Percentiles rank a stretch among this genome's conserved stretches.
Conservation (phyloP, 495 filamentous ascomycete genomes). For the Chaetomium cochliodes region DNA sequence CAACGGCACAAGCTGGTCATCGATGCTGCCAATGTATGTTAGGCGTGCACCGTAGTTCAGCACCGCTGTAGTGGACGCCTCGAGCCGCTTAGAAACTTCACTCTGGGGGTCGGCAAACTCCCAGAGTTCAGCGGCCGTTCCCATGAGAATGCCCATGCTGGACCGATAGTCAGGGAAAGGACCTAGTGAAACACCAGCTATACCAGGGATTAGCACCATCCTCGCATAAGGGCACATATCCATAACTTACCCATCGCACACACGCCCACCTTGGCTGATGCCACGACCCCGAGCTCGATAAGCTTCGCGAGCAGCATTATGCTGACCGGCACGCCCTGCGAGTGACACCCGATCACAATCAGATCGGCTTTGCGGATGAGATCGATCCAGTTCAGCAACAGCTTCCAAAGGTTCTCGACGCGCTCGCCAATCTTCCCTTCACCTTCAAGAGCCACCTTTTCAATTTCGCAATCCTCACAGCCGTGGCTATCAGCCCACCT, state of each 20-base stretch:
- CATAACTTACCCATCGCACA: constrained; percentile 70
- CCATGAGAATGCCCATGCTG: constrained; percentile 70
- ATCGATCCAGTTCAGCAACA: constrained; percentile 92
- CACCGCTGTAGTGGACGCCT: constrained; percentile 66
- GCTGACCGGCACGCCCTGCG: constrained; percentile 90
- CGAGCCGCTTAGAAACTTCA: constrained; percentile 77
- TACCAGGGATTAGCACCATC: constrained; percentile 11
- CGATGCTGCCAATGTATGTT: constrained; percentile 85
- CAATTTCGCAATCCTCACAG: constrained; percentile 65
- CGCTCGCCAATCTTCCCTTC: constrained; percentile 92
- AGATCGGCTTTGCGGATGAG: constrained; percentile 85
- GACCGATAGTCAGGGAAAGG: constrained; percentile 87
- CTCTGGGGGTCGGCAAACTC: constrained; percentile 81
- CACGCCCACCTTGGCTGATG: constrained; percentile 66
- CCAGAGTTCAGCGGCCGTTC: constrained; percentile 87
- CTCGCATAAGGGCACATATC: background rate
- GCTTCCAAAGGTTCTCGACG: constrained; percentile 88
- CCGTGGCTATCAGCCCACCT: constrained; percentile 72
- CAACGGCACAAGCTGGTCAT: constrained; percentile 91
- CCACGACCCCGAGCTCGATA: constrained; percentile 73
- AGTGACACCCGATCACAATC: constrained; percentile 86
- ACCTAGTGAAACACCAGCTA: constrained; percentile 87
- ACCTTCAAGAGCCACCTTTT: constrained; percentile 93
- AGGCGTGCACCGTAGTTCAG: constrained; percentile 78
- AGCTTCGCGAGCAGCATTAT: constrained; percentile 92